Base-by-base conservation (phyloP, 805 yeast genomes). In the Zygoascus tannicola region DNA sequence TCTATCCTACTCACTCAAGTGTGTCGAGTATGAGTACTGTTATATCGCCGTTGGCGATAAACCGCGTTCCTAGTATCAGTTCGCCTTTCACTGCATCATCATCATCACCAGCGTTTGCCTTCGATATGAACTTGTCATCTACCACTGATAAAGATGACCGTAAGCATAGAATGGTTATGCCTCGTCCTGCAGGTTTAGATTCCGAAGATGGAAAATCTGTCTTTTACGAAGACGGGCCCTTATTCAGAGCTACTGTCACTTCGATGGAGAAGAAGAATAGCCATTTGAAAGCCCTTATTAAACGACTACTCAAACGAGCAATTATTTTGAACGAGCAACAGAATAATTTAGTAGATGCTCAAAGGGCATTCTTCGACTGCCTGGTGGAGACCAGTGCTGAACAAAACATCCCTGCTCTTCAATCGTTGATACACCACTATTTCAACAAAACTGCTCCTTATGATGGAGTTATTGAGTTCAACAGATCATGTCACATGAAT, bases 181-280 rank as follows among this genome's bases (percentile, higher is more conserved):
- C 42, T 18, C 42, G 40, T n/a, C 40, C 40, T 14, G 30, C 7
- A 8, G 12, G 30, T 12, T 26, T 26, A 12, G 30, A 26, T 12
- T 26, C 30, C 12, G 30, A 26, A 12, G 15, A 33, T 41, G n/a
- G n/a, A n/a, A n/a, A n/a, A n/a, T 8, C 10, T 12, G 12, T 12
- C 30, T 26, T 26, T 12, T n/a, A 66, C 4, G 72, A 67, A 42
- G 73, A 68, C 40, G 72, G 73, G 5, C 73, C 73, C 3, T 56
- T 65, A 19, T 68, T 68, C 51, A 56, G 73, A 16, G 67, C 70
- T 18, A 60, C 70, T 3, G 53, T 68, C 14, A 56, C 62, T 12
- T 47, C 55, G 5, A 55, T 68, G 51, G 73, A 68, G 47, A 61
- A 64, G 37, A 56, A 56, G 40, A 56, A 67, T 1, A 57, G 59